A percentile compares a stretch with the other conserved stretches of the same genome.
phyloP scores from a whole-genome alignment of 768 basidiomycete species.

The Podaxis sp. region DNA sequence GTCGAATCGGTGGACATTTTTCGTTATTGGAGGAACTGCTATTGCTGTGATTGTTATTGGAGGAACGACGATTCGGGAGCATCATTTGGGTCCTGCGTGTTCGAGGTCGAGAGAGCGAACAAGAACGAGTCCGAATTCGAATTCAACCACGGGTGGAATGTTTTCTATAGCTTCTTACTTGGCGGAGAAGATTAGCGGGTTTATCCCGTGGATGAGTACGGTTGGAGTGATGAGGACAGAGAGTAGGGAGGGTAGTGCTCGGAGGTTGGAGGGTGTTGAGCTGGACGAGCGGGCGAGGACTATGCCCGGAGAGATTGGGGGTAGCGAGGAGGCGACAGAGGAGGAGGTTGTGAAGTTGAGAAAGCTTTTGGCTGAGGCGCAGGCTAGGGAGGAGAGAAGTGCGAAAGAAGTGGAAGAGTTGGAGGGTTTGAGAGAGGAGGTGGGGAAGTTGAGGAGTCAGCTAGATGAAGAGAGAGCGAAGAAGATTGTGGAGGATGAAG shows the following conservation, averaged over 20 bases:
- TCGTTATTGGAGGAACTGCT: conserved; percentile 8
- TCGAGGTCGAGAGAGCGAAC: not conserved
- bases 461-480: not conserved
- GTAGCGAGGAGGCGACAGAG: not conserved
- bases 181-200: conserved; percentile 5
- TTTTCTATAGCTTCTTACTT: not conserved
- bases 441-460: conserved; percentile 4
- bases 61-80: not conserved
- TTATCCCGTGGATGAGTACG: not conserved
- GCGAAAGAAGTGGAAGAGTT: conserved; percentile 1
- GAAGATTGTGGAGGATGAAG: not conserved
- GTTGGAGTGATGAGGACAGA: not conserved
- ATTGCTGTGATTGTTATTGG: conserved; percentile 8
- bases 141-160: not conserved
- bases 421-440: conserved; percentile 2
- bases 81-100: not conserved
- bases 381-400: conserved; percentile 3
- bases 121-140: not conserved
- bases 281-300: not conserved
- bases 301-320: not conserved
- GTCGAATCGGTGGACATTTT: conserved; percentile 3
- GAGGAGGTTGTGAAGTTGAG: conserved; percentile 5
- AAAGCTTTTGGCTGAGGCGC: conserved; percentile 8
- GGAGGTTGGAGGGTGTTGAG: not conserved
- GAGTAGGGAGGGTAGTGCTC: not conserved